These are phyloP conservation scores for Fusarium liriodendri DNA, from an alignment of 2,329 filamentous ascomycete species.

Conservation along the genomic window DNA sequence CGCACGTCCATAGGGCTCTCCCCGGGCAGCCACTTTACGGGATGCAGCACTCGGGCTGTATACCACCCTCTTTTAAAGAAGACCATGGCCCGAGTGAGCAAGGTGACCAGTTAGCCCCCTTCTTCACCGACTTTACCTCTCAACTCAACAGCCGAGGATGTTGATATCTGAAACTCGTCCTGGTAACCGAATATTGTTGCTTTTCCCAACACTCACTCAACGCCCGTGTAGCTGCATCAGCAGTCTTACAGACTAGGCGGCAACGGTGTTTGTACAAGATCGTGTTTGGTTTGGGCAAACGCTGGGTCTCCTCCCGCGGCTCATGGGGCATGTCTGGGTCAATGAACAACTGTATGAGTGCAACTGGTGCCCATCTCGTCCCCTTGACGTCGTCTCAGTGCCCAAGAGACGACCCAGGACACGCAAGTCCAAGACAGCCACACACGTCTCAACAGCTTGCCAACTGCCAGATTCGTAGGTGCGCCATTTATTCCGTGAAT, in stretches of 20 bases:
- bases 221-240: not conserved
- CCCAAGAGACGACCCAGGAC: not conserved
- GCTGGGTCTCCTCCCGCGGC: not conserved
- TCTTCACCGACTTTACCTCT: conserved; percentile 7
- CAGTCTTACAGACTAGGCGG: not conserved
- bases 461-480: conserved; percentile 27
- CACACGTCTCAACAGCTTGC: not conserved
- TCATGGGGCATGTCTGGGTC: conserved; percentile 1
- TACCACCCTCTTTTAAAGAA: not conserved
- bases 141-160: conserved; percentile 5
- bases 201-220: not conserved
- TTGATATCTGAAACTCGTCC: conserved; percentile 1
- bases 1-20: not conserved
- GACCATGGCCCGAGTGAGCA: not conserved
- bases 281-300: not conserved
- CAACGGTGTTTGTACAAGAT: not conserved
- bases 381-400: not conserved
- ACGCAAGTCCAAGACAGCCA: not conserved
- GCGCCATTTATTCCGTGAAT: conserved; percentile 32
- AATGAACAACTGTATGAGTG: not conserved
- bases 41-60: conserved; percentile 3
- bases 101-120: not conserved
- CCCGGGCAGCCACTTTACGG: not conserved
- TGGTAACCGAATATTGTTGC: not conserved
- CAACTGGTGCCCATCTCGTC: not conserved